A percentile compares a stretch with the other conserved stretches of the same genome.
These are phyloP conservation scores for Mycena floridula DNA, from an alignment of 768 basidiomycete species.

Conservation along the genomic window DNA sequence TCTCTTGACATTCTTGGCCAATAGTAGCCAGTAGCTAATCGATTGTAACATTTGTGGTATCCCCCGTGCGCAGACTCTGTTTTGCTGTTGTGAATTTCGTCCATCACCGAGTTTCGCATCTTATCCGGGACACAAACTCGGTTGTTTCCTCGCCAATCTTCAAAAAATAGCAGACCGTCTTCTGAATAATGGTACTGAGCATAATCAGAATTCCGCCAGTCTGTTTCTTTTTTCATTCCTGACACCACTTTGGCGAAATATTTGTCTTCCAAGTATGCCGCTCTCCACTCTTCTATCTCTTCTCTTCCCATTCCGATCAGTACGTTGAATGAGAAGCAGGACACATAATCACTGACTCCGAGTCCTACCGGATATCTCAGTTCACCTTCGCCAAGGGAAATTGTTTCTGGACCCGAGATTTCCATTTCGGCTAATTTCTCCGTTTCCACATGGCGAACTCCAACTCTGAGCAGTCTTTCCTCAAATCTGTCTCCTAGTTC, in stretches of 20 bases:
- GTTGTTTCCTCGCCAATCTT: neutral
- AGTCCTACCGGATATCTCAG: no score
- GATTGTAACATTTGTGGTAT: neutral
- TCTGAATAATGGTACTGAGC: slow-evolving; percentile 1
- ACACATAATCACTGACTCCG: no score
- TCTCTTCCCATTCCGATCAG: neutral
- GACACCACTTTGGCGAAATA: neutral
- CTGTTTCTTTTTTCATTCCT: neutral
- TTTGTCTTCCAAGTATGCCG: neutral
- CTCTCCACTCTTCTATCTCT: neutral
- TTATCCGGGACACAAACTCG: neutral
- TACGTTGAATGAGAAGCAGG: no score
- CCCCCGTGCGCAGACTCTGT: no score
- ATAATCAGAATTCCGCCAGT: neutral
- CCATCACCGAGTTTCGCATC: neutral
- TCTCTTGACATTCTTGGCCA: slow-evolving; percentile 2
- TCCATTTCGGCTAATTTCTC: no score
- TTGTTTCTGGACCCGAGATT: no score
- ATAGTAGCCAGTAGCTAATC: neutral
- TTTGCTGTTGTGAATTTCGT: neutral
- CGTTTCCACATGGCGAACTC: no score
- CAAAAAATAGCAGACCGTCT: neutral
- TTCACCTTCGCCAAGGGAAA: no score
- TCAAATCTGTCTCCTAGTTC: no score
- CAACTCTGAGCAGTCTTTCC: no score